Evolutionary conservation across 2,329 filamentous ascomycete species (phyloP).

Genomic region (Epichloe sp.): DNA sequence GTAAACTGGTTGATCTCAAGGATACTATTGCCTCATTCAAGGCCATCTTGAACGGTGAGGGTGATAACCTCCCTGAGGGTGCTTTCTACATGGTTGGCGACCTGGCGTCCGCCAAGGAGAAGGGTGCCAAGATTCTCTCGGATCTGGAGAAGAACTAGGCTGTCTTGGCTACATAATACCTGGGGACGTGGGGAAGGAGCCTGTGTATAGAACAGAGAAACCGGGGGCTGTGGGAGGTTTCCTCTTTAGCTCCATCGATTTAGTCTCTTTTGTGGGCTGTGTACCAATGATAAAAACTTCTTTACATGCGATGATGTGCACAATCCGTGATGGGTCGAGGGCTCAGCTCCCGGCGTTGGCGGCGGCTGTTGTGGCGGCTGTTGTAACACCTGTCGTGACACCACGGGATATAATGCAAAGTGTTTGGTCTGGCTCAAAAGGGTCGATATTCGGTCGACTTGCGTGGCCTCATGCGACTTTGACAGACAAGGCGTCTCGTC

Average conservation of each 20-base stretch:
- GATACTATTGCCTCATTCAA: conserved; percentile 97
- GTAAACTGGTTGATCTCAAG: conserved; percentile 94
- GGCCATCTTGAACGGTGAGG: conserved; percentile 88
- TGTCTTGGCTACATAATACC: conserved; percentile 23
- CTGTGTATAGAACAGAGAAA: conserved; percentile 48
- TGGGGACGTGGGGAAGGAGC: conserved; percentile 23
- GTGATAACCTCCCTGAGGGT: conserved; percentile 89
- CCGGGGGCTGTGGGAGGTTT: conserved; percentile 31
- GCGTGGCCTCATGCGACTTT: no score
- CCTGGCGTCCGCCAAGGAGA: conserved; percentile 79
- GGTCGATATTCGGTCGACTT: no score
- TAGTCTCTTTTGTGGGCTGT: conserved; percentile 48
- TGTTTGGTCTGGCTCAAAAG: no score
- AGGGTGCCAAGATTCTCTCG: conserved; percentile 99
- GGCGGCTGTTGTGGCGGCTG: no score
- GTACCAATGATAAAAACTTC: conserved; percentile 44
- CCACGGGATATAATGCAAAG: no score
- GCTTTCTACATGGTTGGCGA: conserved; percentile 98
- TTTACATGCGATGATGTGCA: conserved; percentile 19
- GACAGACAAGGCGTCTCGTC: no score
- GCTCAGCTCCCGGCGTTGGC: no score
- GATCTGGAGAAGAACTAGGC: conserved; percentile 61
- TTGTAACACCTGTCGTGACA: no score
- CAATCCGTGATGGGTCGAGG: not conserved
- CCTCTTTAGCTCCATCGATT: conserved; percentile 37